phyloP scores from a whole-genome alignment of 2,329 filamentous ascomycete species.

The Fusarium armeniacum region DNA sequence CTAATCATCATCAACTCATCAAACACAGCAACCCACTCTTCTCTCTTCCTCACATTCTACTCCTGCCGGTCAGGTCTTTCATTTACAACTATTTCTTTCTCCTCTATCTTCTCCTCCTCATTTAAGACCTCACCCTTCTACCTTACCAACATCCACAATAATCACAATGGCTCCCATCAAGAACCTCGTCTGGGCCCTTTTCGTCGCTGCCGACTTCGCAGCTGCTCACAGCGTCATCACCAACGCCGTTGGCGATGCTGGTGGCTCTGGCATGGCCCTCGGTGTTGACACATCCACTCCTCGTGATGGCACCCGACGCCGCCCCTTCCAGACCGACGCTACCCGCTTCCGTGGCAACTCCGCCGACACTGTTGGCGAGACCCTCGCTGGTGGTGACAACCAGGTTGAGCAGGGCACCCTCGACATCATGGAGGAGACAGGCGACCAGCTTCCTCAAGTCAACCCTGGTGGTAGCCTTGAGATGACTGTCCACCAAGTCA shows the following conservation, averaged over 20 bases:
- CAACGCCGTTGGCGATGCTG: constrained; percentile 66
- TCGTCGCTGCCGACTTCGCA: constrained; percentile 22
- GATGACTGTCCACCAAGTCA: constrained; percentile 66
- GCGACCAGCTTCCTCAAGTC: constrained; percentile 70
- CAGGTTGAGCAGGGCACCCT: constrained; percentile 12
- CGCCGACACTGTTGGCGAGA: constrained; percentile 18
- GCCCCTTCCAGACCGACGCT: constrained; percentile 74
- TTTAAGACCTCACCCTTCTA: accelerated
- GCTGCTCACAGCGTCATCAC: constrained; percentile 22
- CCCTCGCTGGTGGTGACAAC: constrained; percentile 11
- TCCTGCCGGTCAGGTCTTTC: constrained; percentile 30
- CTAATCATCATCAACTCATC: constrained; percentile 10
- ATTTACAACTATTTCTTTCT: background rate
- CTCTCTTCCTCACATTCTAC: background rate
- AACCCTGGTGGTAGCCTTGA: constrained; percentile 67
- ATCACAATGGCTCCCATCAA: constrained; percentile 23
- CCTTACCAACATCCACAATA: background rate
- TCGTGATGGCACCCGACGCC: constrained; percentile 71
- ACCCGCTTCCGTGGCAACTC: constrained; percentile 49
- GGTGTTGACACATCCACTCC: constrained; percentile 69
- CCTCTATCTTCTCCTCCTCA: background rate
- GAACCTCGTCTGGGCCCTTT: constrained; percentile 15
- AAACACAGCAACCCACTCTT: background rate
- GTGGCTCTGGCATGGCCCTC: constrained; percentile 67
- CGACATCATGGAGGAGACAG: constrained; percentile 70